Evolutionary conservation across 2,329 filamentous ascomycete genomes (phyloP), one percentile per base, ranked within the genome.

Genomic region (Fusarium sublunatum): DNA sequence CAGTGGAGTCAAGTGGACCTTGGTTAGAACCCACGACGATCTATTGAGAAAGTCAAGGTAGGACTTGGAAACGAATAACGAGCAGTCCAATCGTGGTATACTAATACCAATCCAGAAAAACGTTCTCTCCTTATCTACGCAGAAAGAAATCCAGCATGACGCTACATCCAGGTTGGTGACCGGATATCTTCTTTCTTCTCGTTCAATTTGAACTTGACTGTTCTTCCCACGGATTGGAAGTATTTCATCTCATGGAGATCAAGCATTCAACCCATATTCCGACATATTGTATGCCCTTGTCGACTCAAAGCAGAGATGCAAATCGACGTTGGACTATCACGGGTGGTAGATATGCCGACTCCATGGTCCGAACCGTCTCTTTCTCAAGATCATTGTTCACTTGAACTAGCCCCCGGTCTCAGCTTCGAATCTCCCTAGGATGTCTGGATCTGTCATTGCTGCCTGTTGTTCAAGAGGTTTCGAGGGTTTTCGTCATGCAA

Each of bases 1-100:
- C 36, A 46, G 60, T 67, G 64, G 64, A 65, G 56, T 50, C 34
- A 15, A 26, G 64, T 55, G 55, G 52, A 46, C 41, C 59, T 54
- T 44, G 10, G 11, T 22, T 19, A 7, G 29, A 55, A 12, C 25
- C 34, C 42, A 34, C 39, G 40, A 48, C 38, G 5, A 36, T 42
- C 35, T 53, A 34, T 19, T 34, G 25, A 44, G 64, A 54, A 42
- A 54, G 56, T 67, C 24, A 40, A 58, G 43, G 34, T 35, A 42
- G 32, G 39, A 31, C 36, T 10, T 7, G 24, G 35, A 45, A 13
- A 11, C 13, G 34, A 50, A 31, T 25, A 25, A 41, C 12, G 39
- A 50, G 38, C n/a, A 22, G 25, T 45, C 26, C 29, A 36, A 29
- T 15, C 13, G 25, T 7, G 24, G 15, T 26, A 56, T 46, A 38